Evolutionary conservation across 495 filamentous ascomycete genomes (phyloP).

Genomic region (Penicillium salamii): DNA sequence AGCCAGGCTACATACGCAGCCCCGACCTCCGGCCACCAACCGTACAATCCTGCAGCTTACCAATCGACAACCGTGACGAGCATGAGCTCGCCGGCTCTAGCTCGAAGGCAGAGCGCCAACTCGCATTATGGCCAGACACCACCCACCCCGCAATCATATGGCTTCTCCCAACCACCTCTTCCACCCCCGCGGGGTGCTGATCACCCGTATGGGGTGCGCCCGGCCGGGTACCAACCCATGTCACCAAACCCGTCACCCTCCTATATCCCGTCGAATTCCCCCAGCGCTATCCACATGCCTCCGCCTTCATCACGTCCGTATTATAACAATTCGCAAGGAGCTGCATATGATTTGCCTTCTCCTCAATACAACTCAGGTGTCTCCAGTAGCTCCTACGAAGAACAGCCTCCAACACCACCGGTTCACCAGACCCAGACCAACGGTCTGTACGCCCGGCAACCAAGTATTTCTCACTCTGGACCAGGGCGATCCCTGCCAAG

Average conservation of each 20-base stretch:
- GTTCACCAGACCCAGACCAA: constrained; percentile 37
- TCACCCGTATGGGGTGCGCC: constrained; percentile 43
- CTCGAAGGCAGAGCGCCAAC: constrained; percentile 30
- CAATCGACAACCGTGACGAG: constrained; percentile 33
- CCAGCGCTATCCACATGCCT: constrained; percentile 17
- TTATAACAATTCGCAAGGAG: constrained; percentile 22
- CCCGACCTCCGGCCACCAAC: constrained; percentile 46
- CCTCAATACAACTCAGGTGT: constrained; percentile 24
- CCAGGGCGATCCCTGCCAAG: constrained; percentile 40
- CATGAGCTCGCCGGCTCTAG: constrained; percentile 27
- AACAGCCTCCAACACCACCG: constrained; percentile 48
- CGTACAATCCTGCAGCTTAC: constrained; percentile 73
- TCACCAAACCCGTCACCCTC: constrained; percentile 18
- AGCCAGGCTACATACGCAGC: constrained; percentile 25
- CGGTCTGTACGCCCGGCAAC: constrained; percentile 25
- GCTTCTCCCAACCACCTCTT: constrained; percentile 34
- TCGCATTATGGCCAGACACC: constrained; percentile 34
- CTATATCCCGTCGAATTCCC: constrained; percentile 27
- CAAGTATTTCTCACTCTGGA: constrained; percentile 34
- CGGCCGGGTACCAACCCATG: constrained; percentile 27
- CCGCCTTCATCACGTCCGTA: constrained; percentile 24
- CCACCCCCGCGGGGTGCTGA: constrained; percentile 50
- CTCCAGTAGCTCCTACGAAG: constrained; percentile 28
- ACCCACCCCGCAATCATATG: constrained; percentile 33
- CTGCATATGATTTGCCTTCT: constrained; percentile 30